These are phyloP conservation scores for Helichrysum umbraculigerum DNA, from an alignment of 129 eudicot genomes.

Conservation along the genomic window DNA sequence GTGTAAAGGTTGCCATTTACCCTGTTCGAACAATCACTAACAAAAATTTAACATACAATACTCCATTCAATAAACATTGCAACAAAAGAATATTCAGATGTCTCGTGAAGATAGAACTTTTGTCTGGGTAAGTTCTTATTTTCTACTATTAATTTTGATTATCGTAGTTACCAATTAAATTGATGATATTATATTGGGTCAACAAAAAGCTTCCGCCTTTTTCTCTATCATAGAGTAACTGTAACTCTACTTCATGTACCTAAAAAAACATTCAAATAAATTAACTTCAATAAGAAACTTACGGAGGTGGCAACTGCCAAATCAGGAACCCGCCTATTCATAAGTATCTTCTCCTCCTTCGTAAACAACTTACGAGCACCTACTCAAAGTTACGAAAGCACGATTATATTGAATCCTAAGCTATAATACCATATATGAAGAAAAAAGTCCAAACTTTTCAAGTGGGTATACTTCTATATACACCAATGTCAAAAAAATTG, in stretches of 20 bases:
- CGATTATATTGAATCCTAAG: neutral
- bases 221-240: neutral
- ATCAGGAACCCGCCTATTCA: conserved; percentile 84
- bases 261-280: neutral
- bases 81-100: neutral
- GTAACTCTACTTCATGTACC: neutral
- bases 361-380: conserved; percentile 81
- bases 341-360: conserved; percentile 77
- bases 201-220: conserved; percentile 3
- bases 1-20: conserved; percentile 91
- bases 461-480: neutral
- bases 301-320: conserved; percentile 84
- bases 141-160: neutral
- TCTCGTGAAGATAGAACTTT: neutral
- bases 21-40: conserved; percentile 49
- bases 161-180: neutral
- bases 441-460: conserved; percentile 2
- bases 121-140: neutral
- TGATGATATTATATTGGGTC: neutral
- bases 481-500: neutral
- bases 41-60: conserved; percentile 16
- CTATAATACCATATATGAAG: conserved; percentile 4
- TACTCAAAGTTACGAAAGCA: conserved; percentile 33
- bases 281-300: conserved; percentile 35
- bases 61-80: conserved; percentile 3